phyloP scores from a whole-genome alignment of 176 grass and related monocot species.

The Oryza longistaminata region DNA sequence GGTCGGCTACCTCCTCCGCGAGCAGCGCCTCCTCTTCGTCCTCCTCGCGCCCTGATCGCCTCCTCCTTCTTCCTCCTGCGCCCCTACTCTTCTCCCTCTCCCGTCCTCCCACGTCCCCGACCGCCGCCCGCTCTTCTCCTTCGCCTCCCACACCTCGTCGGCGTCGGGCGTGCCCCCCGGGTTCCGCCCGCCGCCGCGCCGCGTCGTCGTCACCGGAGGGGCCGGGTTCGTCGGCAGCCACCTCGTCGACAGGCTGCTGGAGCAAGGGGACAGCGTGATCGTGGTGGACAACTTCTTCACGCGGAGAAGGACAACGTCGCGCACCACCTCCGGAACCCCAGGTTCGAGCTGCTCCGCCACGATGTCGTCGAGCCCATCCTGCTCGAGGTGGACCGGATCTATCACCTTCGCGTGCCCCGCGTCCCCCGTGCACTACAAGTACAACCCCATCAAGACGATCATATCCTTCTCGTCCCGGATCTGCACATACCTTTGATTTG shows the following conservation, averaged over 20 bases:
- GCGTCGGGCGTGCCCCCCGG: conserved; percentile 37
- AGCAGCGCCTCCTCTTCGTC: conserved; percentile 97
- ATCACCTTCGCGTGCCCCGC: conserved; percentile 95
- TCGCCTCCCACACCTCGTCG: conserved; percentile 11
- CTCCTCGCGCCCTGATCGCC: conserved; percentile 86
- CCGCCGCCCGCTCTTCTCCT: conserved; percentile 46
- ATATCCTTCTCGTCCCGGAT: conserved; percentile 60
- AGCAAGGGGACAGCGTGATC: conserved; percentile 85
- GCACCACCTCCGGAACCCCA: conserved; percentile 83
- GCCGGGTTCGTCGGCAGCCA: conserved; percentile 90
- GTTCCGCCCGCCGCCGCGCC: conserved; percentile 42
- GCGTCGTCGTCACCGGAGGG: conserved; percentile 84
- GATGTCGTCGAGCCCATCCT: conserved; percentile 90
- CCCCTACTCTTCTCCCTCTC: conserved; percentile 62
- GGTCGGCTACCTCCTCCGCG: conserved; percentile 80
- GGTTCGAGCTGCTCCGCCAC: conserved; percentile 92
- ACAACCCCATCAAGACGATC: conserved; percentile 85
- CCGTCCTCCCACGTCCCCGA: conserved; percentile 9
- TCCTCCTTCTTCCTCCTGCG: conserved; percentile 95
- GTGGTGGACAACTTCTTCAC: conserved; percentile 96
- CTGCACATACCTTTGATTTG: conserved; percentile 29
- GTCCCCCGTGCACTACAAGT: conserved; percentile 82
- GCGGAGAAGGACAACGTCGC: conserved; percentile 73
- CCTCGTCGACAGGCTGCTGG: conserved; percentile 86
- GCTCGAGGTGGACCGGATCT: conserved; percentile 93